Evolutionary conservation across 75 land plant genomes (phyloP), one percentile per base, ranked within the genome.

Genomic region (Pinus taeda): DNA sequence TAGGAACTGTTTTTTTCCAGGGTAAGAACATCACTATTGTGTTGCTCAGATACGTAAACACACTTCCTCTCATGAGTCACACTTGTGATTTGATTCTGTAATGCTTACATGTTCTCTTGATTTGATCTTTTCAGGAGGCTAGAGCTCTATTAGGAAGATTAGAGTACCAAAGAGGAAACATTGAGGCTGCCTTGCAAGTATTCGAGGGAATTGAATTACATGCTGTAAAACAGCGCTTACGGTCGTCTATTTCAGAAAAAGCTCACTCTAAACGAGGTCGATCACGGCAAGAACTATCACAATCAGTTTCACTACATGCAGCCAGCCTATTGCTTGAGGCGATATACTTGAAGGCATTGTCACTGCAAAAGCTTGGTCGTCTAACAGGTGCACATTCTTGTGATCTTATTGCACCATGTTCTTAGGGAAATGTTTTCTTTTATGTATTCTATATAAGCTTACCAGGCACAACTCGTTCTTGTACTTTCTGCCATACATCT

Each of bases 121-220:
- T 42, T 39, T 42, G 8, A 2, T 36, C 65, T 76, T 7, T 74
- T 58, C 85, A 96, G 98, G 97, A 96, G 86, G 98, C 97, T 53
- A 85, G 97, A 73, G 92, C 98, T 15, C 88, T 96, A 73, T 88
- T 96, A 76, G 98, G 98, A 24, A 88, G 89, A 73, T 81, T 96
- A 55, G 97, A 96, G 83, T 93, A 93, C 75, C 95, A 90, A 20
- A 89, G 90, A 77, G 98, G 98, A 53, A 96, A 96, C 81, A 71
- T 94, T 22, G 97, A 96, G 79, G 93, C 90, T 77, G 98, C 98
- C 30, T 83, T 96, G 60, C 89, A 87, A 60, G 97, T 92, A 12
- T 92, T 96, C 78, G 97, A 96, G 57, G 98, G 97, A 7, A 96
- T 96, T 71, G 94, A 96, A 76, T 87, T 90, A 26, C 89, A 82